A percentile compares a stretch with the other conserved stretches of the same genome.
These are phyloP conservation scores for Ogataea dorogensis DNA, from an alignment of 805 yeast genomes.

Conservation along the genomic window DNA sequence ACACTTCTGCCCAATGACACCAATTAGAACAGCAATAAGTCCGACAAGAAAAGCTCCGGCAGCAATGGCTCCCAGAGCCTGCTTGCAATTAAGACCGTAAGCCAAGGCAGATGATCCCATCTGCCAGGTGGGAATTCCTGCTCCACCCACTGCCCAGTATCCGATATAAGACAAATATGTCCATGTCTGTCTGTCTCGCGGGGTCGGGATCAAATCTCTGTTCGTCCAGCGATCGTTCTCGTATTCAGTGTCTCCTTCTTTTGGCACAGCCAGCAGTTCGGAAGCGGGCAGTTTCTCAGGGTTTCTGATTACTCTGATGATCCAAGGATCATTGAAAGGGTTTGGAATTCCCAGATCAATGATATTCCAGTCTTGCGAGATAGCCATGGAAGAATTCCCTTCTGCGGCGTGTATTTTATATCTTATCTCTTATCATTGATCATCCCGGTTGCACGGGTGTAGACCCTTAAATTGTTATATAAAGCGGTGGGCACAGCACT, in stretches of 20 bases:
- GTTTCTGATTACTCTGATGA: conserved; percentile 15
- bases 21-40: conserved; percentile 44
- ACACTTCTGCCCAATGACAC: conserved; percentile 51
- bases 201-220: conserved; percentile 45
- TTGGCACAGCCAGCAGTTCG: conserved; percentile 32
- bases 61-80: conserved; percentile 43
- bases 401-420: no score
- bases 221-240: conserved; percentile 34
- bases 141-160: conserved; percentile 40
- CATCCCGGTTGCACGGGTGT: no score
- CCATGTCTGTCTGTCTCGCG: conserved; percentile 47
- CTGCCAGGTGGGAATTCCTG: conserved; percentile 24
- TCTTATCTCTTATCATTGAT: conserved; percentile 1
- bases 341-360: conserved; percentile 17
- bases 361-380: conserved; percentile 11
- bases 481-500: no score
- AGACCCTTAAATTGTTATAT: no score
- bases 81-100: conserved; percentile 29
- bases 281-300: conserved; percentile 16
- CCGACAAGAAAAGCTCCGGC: conserved; percentile 47
- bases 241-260: conserved; percentile 28
- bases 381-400: background rate
- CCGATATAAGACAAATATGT: conserved; percentile 41
- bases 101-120: conserved; percentile 22
- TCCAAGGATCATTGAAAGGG: conserved; percentile 20